Conservation (phyloP, 768 basidiomycete genomes). For the Chalciporus chontae region DNA sequence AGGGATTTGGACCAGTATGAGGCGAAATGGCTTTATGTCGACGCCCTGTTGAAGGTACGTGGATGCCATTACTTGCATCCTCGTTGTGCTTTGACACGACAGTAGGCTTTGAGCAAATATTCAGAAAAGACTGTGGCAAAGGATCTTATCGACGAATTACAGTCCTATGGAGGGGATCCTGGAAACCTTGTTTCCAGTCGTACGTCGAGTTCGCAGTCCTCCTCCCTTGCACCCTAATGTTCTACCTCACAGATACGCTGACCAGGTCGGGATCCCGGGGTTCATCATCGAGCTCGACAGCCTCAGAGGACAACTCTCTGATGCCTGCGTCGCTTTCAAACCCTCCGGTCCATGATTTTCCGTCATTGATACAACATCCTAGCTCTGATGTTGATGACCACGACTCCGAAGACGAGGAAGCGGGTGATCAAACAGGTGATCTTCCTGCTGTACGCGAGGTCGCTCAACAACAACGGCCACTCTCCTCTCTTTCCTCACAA, state of each 20-base stretch:
- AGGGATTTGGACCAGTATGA: constrained; percentile 73
- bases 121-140: constrained; percentile 78
- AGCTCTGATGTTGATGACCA: constrained; percentile 31
- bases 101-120: constrained; percentile 73
- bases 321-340: constrained; percentile 11
- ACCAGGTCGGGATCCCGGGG: constrained; percentile 42
- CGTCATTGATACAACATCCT: constrained; percentile 9
- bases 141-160: constrained; percentile 73
- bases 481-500: constrained; percentile 75
- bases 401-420: constrained; percentile 44
- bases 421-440: constrained; percentile 46
- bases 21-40: constrained; percentile 88
- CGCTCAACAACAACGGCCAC: constrained; percentile 48
- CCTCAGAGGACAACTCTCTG: constrained; percentile 39
- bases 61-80: not conserved
- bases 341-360: constrained; percentile 17
- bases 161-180: constrained; percentile 69
- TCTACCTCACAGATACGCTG: constrained; percentile 30
- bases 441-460: constrained; percentile 39
- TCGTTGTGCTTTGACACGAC: not conserved
- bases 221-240: not conserved
- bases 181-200: constrained; percentile 64
- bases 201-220: constrained; percentile 28
- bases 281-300: constrained; percentile 63
- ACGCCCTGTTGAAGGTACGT: constrained; percentile 75